These are phyloP conservation scores for Vanrija humicola DNA, from an alignment of 1,284 basidiomycete genomes.

Conservation along the genomic window DNA sequence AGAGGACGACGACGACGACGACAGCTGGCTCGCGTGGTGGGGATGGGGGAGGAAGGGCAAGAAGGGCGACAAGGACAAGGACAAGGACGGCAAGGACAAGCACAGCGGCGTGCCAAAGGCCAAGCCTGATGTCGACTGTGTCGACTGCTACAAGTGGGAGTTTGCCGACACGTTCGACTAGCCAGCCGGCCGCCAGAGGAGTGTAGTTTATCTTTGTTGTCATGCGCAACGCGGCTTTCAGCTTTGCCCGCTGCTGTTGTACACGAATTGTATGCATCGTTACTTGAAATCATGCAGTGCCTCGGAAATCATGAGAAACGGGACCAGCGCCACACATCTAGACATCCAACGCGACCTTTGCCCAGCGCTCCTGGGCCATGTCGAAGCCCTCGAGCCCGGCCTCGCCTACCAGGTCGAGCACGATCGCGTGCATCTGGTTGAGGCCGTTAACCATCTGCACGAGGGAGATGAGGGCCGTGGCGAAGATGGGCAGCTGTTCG, in stretches of 20 bases:
- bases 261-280: neutral
- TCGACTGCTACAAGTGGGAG: conserved; percentile 50
- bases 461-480: conserved; percentile 40
- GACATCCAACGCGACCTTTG: neutral
- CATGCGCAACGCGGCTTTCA: neutral
- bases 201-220: neutral
- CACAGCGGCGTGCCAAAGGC: conserved; percentile 47
- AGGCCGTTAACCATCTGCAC: conserved; percentile 33
- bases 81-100: conserved; percentile 49
- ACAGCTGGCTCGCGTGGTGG: conserved; percentile 5
- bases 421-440: conserved; percentile 35
- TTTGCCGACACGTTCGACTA: conserved; percentile 40
- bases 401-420: conserved; percentile 40
- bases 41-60: conserved; percentile 12
- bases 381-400: conserved; percentile 40
- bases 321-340: neutral
- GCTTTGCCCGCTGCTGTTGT: neutral
- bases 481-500: conserved; percentile 43
- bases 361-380: conserved; percentile 34
- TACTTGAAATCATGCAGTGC: neutral
- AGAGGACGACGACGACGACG: conserved; percentile 8
- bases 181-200: no score
- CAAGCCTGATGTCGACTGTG: conserved; percentile 42
- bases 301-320: no score
- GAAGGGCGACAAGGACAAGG: conserved; percentile 15